phyloP scores from a whole-genome alignment of 2,329 filamentous ascomycete species.

The Epichloe sp. region DNA sequence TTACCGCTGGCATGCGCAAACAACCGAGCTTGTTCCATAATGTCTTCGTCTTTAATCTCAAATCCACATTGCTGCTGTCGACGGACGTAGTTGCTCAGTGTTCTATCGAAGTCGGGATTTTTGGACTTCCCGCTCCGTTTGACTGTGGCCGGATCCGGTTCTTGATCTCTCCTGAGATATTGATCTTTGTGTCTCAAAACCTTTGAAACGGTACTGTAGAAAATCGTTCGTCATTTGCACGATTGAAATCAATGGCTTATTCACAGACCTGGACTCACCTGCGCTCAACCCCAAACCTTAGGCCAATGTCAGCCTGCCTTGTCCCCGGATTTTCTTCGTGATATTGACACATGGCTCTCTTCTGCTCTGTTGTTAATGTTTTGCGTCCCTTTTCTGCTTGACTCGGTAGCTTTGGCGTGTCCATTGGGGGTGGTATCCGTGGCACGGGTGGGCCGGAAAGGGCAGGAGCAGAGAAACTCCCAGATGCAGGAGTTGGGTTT shows the following conservation, averaged over 20 bases:
- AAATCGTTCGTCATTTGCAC: not conserved
- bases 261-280: slow-evolving; percentile 47
- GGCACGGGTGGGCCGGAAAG: slow-evolving; percentile 45
- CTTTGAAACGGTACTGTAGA: slow-evolving; percentile 85
- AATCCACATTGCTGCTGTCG: slow-evolving; percentile 68
- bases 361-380: slow-evolving; percentile 83
- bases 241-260: not conserved
- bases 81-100: slow-evolving; percentile 74
- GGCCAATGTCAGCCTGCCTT: slow-evolving; percentile 94
- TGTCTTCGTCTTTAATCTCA: slow-evolving; percentile 63
- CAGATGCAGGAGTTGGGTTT: slow-evolving; percentile 43
- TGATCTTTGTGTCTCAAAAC: slow-evolving; percentile 90
- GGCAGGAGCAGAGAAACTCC: slow-evolving; percentile 45
- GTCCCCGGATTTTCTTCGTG: slow-evolving; percentile 79
- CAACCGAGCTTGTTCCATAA: slow-evolving; percentile 70
- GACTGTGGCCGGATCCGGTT: slow-evolving; percentile 43
- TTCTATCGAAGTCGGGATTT: slow-evolving; percentile 80
- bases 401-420: slow-evolving; percentile 16
- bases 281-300: slow-evolving; percentile 89
- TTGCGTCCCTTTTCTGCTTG: slow-evolving; percentile 56
- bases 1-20: slow-evolving; percentile 61
- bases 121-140: slow-evolving; percentile 69
- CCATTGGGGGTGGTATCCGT: slow-evolving; percentile 30
- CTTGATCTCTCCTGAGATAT: slow-evolving; percentile 73
- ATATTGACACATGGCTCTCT: slow-evolving; percentile 86